Evolutionary conservation across 148 eudicot genomes (phyloP).

Genomic region (Dysphania ambrosioides): DNA sequence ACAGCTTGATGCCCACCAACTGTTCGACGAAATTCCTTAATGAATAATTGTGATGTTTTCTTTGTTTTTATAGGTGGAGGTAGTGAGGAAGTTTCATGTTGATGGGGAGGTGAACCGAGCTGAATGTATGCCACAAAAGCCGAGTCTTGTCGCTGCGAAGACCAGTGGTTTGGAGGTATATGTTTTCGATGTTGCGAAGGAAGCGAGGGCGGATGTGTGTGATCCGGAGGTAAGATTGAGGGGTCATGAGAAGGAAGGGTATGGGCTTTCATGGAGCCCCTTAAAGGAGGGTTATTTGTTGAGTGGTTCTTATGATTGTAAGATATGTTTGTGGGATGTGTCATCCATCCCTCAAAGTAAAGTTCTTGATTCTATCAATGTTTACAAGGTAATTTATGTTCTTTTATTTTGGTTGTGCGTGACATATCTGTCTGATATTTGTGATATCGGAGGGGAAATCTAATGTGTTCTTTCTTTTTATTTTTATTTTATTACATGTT

Average conservation of each 20-base stretch:
- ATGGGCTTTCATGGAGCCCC: conserved; percentile 93
- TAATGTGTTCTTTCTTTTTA: background rate
- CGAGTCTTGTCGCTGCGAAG: conserved; percentile 72
- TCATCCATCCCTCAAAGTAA: conserved; percentile 58
- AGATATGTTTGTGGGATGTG: conserved; percentile 88
- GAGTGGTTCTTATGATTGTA: conserved; percentile 91
- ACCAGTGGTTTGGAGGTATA: conserved; percentile 76
- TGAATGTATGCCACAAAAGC: conserved; percentile 71
- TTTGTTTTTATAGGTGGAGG: conserved; percentile 58
- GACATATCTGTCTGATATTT: background rate
- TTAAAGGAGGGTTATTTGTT: conserved; percentile 72
- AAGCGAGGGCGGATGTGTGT: conserved; percentile 31
- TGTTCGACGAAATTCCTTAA: conserved; percentile 53
- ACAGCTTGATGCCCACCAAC: conserved; percentile 21
- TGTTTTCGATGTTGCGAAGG: conserved; percentile 66
- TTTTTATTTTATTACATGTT: background rate
- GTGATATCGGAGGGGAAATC: background rate
- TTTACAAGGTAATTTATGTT: conserved; percentile 52
- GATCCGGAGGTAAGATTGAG: conserved; percentile 64
- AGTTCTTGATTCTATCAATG: conserved; percentile 56
- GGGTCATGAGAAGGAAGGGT: conserved; percentile 98
- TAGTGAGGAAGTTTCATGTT: conserved; percentile 59
- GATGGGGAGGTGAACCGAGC: conserved; percentile 97
- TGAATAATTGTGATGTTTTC: conserved; percentile 12
- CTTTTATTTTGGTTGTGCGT: background rate